phyloP scores from a whole-genome alignment of 495 filamentous ascomycete genomes.

The Podospora anserina region DNA sequence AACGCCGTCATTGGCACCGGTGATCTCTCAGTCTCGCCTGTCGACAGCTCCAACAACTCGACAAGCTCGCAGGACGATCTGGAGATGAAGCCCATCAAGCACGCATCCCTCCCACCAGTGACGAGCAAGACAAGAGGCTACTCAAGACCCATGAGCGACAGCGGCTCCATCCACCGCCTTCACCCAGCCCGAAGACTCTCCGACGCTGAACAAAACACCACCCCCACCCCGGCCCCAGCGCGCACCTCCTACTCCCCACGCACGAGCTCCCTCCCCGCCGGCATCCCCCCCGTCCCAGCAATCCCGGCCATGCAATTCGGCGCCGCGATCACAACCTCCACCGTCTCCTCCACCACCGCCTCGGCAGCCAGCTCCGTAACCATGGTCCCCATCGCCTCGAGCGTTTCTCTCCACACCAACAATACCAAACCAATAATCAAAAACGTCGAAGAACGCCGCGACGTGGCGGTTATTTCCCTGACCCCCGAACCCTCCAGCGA shows the following conservation, averaged over 20 bases:
- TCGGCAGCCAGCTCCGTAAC: constrained; percentile 25
- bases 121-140: constrained; percentile 2
- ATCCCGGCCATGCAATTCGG: constrained; percentile 28
- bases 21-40: constrained; percentile 19
- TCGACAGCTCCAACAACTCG: constrained; percentile 34
- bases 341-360: constrained; percentile 13
- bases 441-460: background rate
- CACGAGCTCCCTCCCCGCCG: constrained; percentile 18
- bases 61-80: constrained; percentile 37
- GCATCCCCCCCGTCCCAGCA: constrained; percentile 32
- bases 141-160: constrained; percentile 18
- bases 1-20: constrained; percentile 7
- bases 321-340: constrained; percentile 17
- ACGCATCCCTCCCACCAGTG: constrained; percentile 7
- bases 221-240: constrained; percentile 5
- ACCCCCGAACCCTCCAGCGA: constrained; percentile 2
- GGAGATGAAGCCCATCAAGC: constrained; percentile 32
- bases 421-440: constrained; percentile 8
- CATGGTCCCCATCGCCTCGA: constrained; percentile 21
- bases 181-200: constrained; percentile 33
- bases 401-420: constrained; percentile 12
- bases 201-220: constrained; percentile 19
- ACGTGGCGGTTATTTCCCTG: background rate
- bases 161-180: constrained; percentile 28
- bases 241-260: constrained; percentile 10